phyloP scores from a whole-genome alignment of 768 basidiomycete genomes.

The Asterophora parasitica region DNA sequence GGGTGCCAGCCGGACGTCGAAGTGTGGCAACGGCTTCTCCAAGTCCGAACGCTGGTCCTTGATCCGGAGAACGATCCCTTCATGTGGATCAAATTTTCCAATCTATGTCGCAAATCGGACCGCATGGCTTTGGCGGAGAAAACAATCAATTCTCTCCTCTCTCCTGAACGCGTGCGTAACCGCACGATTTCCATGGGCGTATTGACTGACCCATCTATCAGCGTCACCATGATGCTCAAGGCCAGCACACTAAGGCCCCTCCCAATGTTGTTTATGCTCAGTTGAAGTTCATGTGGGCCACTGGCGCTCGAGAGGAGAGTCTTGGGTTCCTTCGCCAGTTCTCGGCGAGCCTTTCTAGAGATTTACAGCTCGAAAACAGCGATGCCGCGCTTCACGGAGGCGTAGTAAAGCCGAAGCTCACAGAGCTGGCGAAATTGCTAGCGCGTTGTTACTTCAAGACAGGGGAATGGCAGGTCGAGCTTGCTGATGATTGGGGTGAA shows the following conservation, averaged over 20 bases:
- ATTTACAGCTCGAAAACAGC: constrained; percentile 59
- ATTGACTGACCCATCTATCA: constrained; percentile 25
- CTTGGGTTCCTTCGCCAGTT: constrained; percentile 82
- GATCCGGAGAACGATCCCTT: constrained; percentile 91
- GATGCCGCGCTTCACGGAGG: constrained; percentile 47
- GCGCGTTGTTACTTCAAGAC: constrained; percentile 96
- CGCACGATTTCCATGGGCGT: background rate
- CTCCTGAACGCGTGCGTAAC: constrained; percentile 57
- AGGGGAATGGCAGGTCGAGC: constrained; percentile 87
- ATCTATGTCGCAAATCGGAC: constrained; percentile 92
- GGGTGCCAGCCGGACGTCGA: constrained; percentile 98
- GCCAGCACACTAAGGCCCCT: constrained; percentile 67
- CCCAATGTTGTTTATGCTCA: constrained; percentile 96
- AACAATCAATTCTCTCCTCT: constrained; percentile 87
- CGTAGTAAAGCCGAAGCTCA: constrained; percentile 55
- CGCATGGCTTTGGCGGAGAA: constrained; percentile 95
- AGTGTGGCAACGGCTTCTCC: constrained; percentile 96
- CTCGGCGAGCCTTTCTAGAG: constrained; percentile 66
- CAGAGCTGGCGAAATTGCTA: constrained; percentile 75
- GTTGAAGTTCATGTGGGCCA: constrained; percentile 94
- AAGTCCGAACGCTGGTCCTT: constrained; percentile 90
- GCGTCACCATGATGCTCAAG: constrained; percentile 43
- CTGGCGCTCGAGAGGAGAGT: constrained; percentile 70
- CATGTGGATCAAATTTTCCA: constrained; percentile 99
- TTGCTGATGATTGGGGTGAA: constrained; percentile 74